Conservation (phyloP, 2,329 filamentous ascomycete genomes). For the Clarireedia paspali region DNA sequence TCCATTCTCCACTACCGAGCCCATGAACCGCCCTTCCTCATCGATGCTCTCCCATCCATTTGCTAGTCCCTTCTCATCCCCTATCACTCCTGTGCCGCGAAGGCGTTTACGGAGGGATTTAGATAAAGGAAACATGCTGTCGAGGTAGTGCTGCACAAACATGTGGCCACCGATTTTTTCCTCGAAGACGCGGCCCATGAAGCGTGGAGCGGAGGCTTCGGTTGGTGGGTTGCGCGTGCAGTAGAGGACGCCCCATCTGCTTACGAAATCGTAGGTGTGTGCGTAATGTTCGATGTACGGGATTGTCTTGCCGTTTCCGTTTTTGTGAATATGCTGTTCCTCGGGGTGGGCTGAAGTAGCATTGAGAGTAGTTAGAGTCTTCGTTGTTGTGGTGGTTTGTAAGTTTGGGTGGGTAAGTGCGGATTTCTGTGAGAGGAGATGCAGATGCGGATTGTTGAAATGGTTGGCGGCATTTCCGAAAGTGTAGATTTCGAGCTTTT, state of each 20-base stretch:
- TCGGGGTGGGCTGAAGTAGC: not conserved
- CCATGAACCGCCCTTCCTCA: slow-evolving; percentile 19
- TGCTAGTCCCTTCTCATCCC: slow-evolving; percentile 9
- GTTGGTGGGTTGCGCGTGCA: slow-evolving; percentile 36
- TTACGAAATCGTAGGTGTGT: slow-evolving; percentile 66
- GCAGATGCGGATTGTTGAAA: slow-evolving; percentile 67
- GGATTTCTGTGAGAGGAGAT: slow-evolving; percentile 37
- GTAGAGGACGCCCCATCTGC: slow-evolving; percentile 65
- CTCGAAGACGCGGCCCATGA: slow-evolving; percentile 26
- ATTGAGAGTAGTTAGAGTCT: slow-evolving; percentile 1
- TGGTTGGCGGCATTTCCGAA: slow-evolving; percentile 76
- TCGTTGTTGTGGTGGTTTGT: slow-evolving; percentile 30
- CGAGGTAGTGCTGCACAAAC: slow-evolving; percentile 30
- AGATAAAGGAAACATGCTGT: slow-evolving; percentile 27
- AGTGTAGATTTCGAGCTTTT: slow-evolving; percentile 68
- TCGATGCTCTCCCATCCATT: not conserved
- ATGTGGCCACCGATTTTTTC: slow-evolving; percentile 21
- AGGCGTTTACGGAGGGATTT: slow-evolving; percentile 8
- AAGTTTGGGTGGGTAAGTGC: slow-evolving; percentile 33
- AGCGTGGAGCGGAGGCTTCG: slow-evolving; percentile 14
- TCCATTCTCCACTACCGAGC: slow-evolving; percentile 9
- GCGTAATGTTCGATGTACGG: slow-evolving; percentile 75
- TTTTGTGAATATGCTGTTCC: not conserved
- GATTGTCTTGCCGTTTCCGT: slow-evolving; percentile 38
- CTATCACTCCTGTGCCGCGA: slow-evolving; percentile 13